These are phyloP conservation scores for Colletotrichum lupini DNA, from an alignment of 2,329 filamentous ascomycete species.

Conservation along the genomic window DNA sequence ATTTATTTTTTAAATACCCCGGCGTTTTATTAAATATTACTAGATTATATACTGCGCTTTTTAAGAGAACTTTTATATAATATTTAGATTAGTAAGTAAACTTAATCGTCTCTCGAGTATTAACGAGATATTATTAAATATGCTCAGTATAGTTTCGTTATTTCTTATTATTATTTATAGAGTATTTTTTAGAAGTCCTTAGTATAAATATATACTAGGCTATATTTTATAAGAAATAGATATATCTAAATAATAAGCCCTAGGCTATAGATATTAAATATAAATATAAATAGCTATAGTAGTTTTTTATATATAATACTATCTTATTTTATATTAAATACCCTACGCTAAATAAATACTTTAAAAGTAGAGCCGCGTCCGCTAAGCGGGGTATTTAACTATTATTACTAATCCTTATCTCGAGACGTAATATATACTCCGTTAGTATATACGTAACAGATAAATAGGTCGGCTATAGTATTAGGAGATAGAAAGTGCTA, in stretches of 20 bases:
- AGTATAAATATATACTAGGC: background rate
- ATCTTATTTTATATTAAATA: background rate
- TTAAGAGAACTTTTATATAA: background rate
- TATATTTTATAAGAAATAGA: background rate
- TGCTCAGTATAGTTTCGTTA: background rate
- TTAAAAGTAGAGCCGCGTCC: background rate
- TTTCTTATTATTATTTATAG: no score
- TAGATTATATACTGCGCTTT: no score
- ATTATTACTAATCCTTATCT: background rate
- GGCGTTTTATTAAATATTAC: background rate
- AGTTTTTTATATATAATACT: background rate
- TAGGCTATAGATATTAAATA: background rate
- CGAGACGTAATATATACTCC: background rate
- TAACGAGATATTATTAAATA: background rate
- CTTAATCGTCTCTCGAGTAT: background rate
- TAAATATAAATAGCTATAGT: background rate
- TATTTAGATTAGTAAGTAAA: background rate
- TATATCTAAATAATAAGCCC: background rate
- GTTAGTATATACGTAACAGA: background rate
- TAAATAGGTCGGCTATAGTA: background rate
- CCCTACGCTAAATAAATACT: background rate
- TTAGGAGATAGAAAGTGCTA: background rate
- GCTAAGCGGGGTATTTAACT: background rate
- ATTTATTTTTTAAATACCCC: background rate
- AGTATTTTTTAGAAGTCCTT: no score